phyloP scores from a whole-genome alignment of 2,329 filamentous ascomycete genomes.

The Macrophomina tecta region DNA sequence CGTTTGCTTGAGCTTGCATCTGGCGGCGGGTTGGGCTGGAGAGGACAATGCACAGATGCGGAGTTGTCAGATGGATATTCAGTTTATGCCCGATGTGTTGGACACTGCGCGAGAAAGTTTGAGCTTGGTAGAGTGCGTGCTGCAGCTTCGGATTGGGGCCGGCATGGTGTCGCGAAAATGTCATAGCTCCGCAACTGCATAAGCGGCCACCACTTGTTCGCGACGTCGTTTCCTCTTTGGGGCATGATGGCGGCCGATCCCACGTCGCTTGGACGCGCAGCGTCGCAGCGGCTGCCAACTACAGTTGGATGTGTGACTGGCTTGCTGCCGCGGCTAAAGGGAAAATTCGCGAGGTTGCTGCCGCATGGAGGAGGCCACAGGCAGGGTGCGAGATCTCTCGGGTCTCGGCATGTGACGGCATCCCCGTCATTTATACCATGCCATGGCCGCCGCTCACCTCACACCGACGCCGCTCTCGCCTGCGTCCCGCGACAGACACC shows the following conservation, averaged over 20 bases:
- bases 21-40: too few relatives aligned
- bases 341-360: neutral
- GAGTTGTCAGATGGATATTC: too few relatives aligned
- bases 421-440: conserved; percentile 20
- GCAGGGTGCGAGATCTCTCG: neutral
- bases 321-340: neutral
- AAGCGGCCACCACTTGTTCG: conserved; percentile 16
- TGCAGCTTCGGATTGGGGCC: too few relatives aligned
- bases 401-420: conserved; percentile 19
- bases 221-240: conserved; percentile 7
- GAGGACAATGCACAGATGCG: too few relatives aligned
- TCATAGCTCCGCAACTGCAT: neutral
- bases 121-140: too few relatives aligned
- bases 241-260: neutral
- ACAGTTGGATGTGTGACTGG: neutral
- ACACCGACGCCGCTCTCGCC: neutral
- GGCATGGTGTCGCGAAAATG: neutral
- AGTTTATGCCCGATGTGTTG: too few relatives aligned
- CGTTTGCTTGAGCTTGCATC: too few relatives aligned
- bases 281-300: neutral
- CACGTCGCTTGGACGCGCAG: neutral
- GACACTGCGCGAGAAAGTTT: too few relatives aligned
- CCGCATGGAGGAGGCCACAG: neutral
- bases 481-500: neutral
- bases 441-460: conserved; percentile 4